Conservation (phyloP, 176 grass and related monocot genomes). For the Oryza glumipatula region DNA sequence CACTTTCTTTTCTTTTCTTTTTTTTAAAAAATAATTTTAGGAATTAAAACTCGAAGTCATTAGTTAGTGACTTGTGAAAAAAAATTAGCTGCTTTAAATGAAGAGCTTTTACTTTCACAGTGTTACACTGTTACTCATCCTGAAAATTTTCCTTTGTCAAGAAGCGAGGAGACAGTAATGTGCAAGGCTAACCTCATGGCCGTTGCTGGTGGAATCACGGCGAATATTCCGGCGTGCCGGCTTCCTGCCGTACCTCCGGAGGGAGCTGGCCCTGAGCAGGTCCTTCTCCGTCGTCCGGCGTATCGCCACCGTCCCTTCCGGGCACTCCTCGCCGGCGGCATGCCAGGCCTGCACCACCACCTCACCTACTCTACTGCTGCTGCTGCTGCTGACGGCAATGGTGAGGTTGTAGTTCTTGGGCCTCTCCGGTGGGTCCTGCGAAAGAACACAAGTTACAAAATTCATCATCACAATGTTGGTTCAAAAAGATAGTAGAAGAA, state of each 20-base stretch:
- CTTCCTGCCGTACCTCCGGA: slow-evolving; percentile 71
- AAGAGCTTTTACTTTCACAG: background rate
- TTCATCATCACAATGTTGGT: background rate
- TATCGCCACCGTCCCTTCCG: slow-evolving; percentile 64
- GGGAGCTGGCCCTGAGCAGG: slow-evolving; percentile 60
- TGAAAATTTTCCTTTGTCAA: background rate
- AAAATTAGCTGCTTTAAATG: slow-evolving; percentile 1
- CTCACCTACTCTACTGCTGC: background rate
- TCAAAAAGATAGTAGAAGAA: background rate
- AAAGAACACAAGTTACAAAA: background rate
- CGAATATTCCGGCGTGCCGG: slow-evolving; percentile 27
- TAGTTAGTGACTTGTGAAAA: background rate
- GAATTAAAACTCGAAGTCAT: background rate
- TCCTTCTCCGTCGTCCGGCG: slow-evolving; percentile 67
- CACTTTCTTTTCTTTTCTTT: too few species aligned
- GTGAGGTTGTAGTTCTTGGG: slow-evolving; percentile 59
- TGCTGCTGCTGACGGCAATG: background rate
- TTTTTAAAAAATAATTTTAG: background rate
- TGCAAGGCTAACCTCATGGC: slow-evolving; percentile 64
- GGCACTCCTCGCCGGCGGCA: slow-evolving; percentile 59
- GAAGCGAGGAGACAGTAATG: background rate
- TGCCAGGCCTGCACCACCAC: slow-evolving; percentile 61
- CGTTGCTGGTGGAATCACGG: slow-evolving; percentile 56
- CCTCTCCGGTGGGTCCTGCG: slow-evolving; percentile 71
- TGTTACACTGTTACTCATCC: background rate